These are phyloP conservation scores for Cercophora scortea DNA, from an alignment of 495 filamentous ascomycete genomes.

Conservation along the genomic window DNA sequence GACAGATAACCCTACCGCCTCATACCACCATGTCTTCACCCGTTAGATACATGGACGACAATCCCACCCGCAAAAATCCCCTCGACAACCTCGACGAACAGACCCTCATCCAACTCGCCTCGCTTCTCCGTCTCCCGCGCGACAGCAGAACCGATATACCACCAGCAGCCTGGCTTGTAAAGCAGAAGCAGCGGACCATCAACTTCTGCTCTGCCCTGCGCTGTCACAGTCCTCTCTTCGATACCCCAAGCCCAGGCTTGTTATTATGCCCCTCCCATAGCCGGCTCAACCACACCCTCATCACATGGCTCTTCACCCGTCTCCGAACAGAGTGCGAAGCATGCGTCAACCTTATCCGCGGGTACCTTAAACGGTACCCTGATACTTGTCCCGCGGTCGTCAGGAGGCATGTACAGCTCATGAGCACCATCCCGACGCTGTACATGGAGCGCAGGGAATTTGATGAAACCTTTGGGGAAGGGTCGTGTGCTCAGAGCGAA, in stretches of 20 bases:
- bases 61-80: background rate
- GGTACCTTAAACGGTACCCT: background rate
- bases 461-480: conserved; percentile 12
- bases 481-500: no score
- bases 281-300: background rate
- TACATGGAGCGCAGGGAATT: conserved; percentile 21
- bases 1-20: no score
- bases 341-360: background rate
- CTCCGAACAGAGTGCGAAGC: background rate
- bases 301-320: background rate
- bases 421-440: conserved; percentile 28
- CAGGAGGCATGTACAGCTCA: conserved; percentile 4
- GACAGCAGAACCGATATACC: background rate
- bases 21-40: no score
- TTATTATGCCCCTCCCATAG: background rate
- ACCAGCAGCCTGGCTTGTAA: background rate
- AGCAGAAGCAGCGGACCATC: background rate
- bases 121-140: background rate
- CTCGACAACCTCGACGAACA: background rate
- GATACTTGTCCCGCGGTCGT: background rate
- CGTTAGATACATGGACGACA: no score
- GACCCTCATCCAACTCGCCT: background rate
- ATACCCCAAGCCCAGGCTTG: no score
- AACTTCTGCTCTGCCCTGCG: background rate
- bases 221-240: no score